Evolutionary conservation across 441 rosid genomes (phyloP).

Genomic region (Melastoma candidum): DNA sequence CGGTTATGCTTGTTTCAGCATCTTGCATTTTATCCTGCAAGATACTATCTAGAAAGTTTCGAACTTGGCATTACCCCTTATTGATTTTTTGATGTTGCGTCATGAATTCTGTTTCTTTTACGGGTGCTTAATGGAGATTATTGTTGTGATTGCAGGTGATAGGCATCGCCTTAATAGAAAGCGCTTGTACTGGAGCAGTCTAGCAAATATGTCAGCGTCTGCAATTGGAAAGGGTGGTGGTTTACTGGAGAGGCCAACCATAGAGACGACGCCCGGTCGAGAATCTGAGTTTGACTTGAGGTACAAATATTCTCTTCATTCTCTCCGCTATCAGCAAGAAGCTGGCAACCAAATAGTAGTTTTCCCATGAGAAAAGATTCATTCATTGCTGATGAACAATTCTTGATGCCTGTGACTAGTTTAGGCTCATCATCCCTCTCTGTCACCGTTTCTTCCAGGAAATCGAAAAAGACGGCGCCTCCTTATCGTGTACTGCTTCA

Average conservation of each 20-base stretch:
- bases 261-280: slow-evolving; percentile 77
- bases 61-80: neutral
- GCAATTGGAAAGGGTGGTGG: slow-evolving; percentile 82
- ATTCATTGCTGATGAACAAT: neutral
- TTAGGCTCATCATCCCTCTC: neutral
- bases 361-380: neutral
- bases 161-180: slow-evolving; percentile 41
- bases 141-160: slow-evolving; percentile 39
- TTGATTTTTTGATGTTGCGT: neutral
- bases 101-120: slow-evolving; percentile 4
- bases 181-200: slow-evolving; percentile 40
- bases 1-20: too few species aligned
- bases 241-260: slow-evolving; percentile 74
- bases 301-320: slow-evolving; percentile 18
- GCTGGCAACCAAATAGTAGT: neutral
- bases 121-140: slow-evolving; percentile 9
- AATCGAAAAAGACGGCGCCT: slow-evolving; percentile 67
- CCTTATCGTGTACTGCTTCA: slow-evolving; percentile 79
- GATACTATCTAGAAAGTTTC: too few species aligned
- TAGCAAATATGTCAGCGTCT: slow-evolving; percentile 47
- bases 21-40: too few species aligned
- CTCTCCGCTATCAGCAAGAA: neutral
- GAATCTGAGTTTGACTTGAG: slow-evolving; percentile 85
- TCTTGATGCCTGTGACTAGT: neutral
- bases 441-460: slow-evolving; percentile 31